Conservation (phyloP, 106 monocot genomes). For the Gastrodia elata region DNA sequence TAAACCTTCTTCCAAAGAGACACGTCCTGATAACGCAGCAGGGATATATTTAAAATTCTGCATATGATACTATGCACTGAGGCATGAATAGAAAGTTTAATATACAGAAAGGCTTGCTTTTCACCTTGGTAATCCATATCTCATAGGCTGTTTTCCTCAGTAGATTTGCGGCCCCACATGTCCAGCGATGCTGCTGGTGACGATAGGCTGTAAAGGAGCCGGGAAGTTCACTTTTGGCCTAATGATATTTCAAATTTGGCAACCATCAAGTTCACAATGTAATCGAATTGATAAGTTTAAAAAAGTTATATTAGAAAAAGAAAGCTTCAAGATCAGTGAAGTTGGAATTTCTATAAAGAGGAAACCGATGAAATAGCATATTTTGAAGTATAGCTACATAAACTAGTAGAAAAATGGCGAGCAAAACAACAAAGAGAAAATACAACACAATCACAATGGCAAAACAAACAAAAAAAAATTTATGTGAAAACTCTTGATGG, state of each 20-base stretch:
- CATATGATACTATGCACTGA: background rate
- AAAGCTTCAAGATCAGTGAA: too few relatives aligned
- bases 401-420: too few relatives aligned
- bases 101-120: background rate
- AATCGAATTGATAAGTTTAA: background rate
- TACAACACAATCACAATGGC: too few relatives aligned
- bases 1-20: constrained; percentile 68
- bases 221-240: constrained; percentile 87
- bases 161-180: constrained; percentile 79
- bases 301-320: background rate
- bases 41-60: background rate
- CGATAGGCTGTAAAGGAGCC: constrained; percentile 74
- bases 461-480: too few relatives aligned
- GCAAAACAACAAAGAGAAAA: too few relatives aligned
- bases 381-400: too few relatives aligned
- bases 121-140: constrained; percentile 50
- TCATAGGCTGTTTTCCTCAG: constrained; percentile 72
- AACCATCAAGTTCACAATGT: background rate
- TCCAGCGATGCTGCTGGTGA: constrained; percentile 82
- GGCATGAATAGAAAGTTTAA: background rate
- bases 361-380: too few relatives aligned
- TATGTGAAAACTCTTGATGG: too few relatives aligned
- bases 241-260: background rate
- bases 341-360: too few relatives aligned
- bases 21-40: constrained; percentile 44